A percentile compares a stretch with the other conserved stretches of the same genome.
Conservation (phyloP, 1,139 yeast genomes). For the Sugiyamaella xylanicola region DNA sequence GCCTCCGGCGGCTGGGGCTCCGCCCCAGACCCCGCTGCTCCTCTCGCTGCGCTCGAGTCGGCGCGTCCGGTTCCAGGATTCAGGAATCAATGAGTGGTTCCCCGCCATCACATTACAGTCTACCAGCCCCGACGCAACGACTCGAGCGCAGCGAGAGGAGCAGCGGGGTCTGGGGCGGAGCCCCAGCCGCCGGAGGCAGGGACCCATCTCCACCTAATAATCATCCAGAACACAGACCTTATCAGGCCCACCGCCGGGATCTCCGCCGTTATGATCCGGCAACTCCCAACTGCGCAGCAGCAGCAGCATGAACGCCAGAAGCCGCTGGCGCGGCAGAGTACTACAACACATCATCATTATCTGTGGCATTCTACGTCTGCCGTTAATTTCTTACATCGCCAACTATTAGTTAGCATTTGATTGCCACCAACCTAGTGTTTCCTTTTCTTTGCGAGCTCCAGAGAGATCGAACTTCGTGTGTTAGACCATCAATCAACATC, state of each 20-base stretch:
- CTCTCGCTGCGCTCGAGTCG: constrained; percentile 5
- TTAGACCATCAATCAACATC: not conserved
- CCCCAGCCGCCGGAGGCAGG: not conserved
- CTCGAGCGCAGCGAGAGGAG: not conserved
- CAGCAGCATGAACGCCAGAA: not conserved
- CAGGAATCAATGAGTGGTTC: too few relatives aligned
- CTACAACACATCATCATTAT: not conserved
- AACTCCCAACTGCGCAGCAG: not conserved
- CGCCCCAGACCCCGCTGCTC: constrained; percentile 1
- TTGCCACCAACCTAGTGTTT: not conserved
- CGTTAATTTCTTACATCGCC: constrained; percentile 11
- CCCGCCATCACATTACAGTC: too few relatives aligned
- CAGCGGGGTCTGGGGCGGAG: not conserved
- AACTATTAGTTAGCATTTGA: not conserved
- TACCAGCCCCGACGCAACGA: not conserved
- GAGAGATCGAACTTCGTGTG: not conserved
- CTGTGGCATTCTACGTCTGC: not conserved
- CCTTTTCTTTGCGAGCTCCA: not conserved
- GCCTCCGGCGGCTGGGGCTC: constrained; percentile 4
- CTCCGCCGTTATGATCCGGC: not conserved
- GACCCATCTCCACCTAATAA: not conserved
- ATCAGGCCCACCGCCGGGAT: not conserved
- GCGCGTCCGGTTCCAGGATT: not conserved
- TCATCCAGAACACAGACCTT: not conserved
- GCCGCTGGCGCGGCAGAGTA: not conserved